A percentile compares a stretch with the other conserved stretches of the same genome.
phyloP scores from a whole-genome alignment of 768 basidiomycete genomes.

The Rhodotorula kratochvilovae region DNA sequence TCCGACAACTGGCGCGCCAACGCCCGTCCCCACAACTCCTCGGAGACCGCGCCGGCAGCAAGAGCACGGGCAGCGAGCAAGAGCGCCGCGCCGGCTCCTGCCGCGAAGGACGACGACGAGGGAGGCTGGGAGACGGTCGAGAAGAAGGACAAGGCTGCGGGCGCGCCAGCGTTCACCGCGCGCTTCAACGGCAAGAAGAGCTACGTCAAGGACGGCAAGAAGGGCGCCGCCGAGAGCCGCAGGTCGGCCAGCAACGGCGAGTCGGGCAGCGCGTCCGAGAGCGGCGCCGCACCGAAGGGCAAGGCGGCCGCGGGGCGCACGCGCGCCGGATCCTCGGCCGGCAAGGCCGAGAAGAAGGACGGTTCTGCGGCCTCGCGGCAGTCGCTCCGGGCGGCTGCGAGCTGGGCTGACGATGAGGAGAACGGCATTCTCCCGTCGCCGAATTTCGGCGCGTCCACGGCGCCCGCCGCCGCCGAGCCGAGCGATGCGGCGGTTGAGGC shows the following conservation, averaged over 20 bases:
- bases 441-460: slow-evolving; percentile 11
- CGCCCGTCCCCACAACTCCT: neutral
- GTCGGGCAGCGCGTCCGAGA: neutral
- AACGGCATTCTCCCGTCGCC: slow-evolving; percentile 21
- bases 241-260: neutral
- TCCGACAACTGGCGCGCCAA: slow-evolving; percentile 30
- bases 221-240: neutral
- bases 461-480: neutral
- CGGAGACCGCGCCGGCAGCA: neutral
- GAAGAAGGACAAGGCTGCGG: slow-evolving; percentile 23
- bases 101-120: slow-evolving; percentile 2
- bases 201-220: slow-evolving; percentile 5
- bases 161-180: neutral
- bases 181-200: neutral
- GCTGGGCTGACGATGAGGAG: slow-evolving; percentile 34
- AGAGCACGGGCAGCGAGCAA: slow-evolving; percentile 4
- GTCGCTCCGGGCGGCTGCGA: slow-evolving; percentile 15
- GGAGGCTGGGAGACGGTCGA: slow-evolving; percentile 33
- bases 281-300: neutral
- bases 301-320: slow-evolving; percentile 1
- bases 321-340: neutral
- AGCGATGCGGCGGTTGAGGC: slow-evolving; percentile 14
- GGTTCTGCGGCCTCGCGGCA: neutral
- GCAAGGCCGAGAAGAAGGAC: neutral
- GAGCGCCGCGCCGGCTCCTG: neutral